Conservation (phyloP, 805 yeast genomes). For the Wickerhamomyces canadensis region DNA sequence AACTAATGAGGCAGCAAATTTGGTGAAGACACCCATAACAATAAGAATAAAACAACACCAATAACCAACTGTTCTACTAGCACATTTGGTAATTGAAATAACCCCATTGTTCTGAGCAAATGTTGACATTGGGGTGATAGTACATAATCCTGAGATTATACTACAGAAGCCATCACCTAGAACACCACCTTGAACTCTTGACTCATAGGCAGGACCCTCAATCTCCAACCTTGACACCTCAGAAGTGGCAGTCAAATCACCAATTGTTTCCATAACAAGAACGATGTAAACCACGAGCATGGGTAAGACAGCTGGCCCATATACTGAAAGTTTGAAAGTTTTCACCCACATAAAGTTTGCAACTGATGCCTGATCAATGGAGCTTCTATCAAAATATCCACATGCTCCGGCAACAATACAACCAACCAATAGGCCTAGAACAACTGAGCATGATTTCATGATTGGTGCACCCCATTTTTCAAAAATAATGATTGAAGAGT, state of each 20-base stretch:
- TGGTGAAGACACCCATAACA: conserved; percentile 83
- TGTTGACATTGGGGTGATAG: conserved; percentile 82
- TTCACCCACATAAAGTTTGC: conserved; percentile 85
- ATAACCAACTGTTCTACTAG: conserved; percentile 74
- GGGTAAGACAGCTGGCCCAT: conserved; percentile 85
- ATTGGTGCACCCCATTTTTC: conserved; percentile 93
- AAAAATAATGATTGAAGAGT: conserved; percentile 61
- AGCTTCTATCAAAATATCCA: conserved; percentile 62
- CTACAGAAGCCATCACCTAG: conserved; percentile 87
- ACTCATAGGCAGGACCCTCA: conserved; percentile 75
- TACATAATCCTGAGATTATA: conserved; percentile 66
- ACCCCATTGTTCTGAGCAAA: conserved; percentile 97
- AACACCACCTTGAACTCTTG: conserved; percentile 89
- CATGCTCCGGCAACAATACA: conserved; percentile 91
- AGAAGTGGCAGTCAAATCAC: conserved; percentile 90
- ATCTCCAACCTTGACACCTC: conserved; percentile 85
- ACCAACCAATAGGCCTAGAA: conserved; percentile 77
- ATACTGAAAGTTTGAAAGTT: conserved; percentile 69
- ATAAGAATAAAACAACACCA: conserved; percentile 76
- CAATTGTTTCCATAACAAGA: conserved; percentile 88
- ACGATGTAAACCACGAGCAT: conserved; percentile 77
- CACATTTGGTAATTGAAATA: conserved; percentile 87
- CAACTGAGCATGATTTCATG: conserved; percentile 91
- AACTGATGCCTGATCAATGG: conserved; percentile 68
- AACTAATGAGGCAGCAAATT: conserved; percentile 83